A percentile compares a stretch with the other conserved stretches of the same genome.
Evolutionary conservation across 768 basidiomycete genomes (phyloP).

Genomic region (Lentinula boryana): DNA sequence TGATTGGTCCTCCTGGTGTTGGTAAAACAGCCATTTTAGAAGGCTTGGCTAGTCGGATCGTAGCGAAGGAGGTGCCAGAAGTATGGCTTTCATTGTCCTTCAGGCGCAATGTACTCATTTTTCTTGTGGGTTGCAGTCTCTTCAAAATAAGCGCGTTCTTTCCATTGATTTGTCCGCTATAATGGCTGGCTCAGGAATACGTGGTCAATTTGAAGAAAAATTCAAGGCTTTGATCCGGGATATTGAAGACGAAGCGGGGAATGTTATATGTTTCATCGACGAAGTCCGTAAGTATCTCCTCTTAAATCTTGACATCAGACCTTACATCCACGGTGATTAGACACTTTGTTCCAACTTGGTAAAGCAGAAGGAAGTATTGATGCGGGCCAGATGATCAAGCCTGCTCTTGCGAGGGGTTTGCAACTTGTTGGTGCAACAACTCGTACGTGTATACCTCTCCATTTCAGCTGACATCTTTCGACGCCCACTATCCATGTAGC

Average conservation of each 20-base stretch:
- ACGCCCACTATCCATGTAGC: conserved; percentile 30
- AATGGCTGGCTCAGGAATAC: conserved; percentile 85
- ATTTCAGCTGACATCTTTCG: not conserved
- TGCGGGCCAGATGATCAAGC: conserved; percentile 92
- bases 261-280: conserved; percentile 90
- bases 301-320: too few species aligned
- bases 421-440: conserved; percentile 91
- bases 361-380: conserved; percentile 91
- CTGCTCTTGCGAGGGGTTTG: conserved; percentile 80
- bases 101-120: not conserved
- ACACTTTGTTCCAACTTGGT: conserved; percentile 81
- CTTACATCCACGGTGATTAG: conserved; percentile 21
- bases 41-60: conserved; percentile 82
- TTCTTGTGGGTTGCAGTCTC: conserved; percentile 42
- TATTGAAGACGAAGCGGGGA: conserved; percentile 81
- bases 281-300: conserved; percentile 70
- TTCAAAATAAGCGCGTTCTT: conserved; percentile 83
- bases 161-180: conserved; percentile 80
- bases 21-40: conserved; percentile 93
- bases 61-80: conserved; percentile 88
- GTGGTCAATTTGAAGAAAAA: conserved; percentile 91
- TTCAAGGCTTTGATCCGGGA: conserved; percentile 88
- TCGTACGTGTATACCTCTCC: conserved; percentile 37
- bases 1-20: conserved; percentile 46
- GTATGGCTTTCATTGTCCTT: conserved; percentile 29